phyloP scores from a whole-genome alignment of 805 yeast genomes.

The Barnettozyma populi region DNA sequence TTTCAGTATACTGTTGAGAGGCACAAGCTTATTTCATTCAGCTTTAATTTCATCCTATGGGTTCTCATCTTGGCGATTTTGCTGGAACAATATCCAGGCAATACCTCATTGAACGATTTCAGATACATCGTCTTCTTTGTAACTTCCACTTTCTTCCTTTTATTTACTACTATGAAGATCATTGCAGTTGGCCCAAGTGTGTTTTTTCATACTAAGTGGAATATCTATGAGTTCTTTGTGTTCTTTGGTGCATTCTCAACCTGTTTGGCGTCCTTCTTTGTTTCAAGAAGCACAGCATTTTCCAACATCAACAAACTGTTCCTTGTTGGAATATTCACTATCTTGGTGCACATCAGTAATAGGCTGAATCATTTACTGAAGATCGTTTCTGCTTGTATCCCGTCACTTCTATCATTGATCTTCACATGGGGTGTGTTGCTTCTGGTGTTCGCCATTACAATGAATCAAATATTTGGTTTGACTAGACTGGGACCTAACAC shows the following conservation, averaged over 20 bases:
- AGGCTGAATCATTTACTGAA: conserved; percentile 68
- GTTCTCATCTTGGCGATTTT: conserved; percentile 58
- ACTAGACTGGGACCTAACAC: conserved; percentile 78
- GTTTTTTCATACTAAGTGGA: conserved; percentile 60
- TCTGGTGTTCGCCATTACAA: conserved; percentile 83
- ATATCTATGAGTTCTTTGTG: conserved; percentile 46
- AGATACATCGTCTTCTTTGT: conserved; percentile 42
- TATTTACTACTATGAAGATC: conserved; percentile 39
- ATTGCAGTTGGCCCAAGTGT: conserved; percentile 44
- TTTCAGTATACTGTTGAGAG: conserved; percentile 49
- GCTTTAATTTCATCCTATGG: conserved; percentile 42
- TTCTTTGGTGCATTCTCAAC: conserved; percentile 48
- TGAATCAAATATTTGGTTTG: conserved; percentile 88
- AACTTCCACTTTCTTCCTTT: conserved; percentile 43
- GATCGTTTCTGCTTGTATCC: conserved; percentile 79
- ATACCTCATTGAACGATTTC: conserved; percentile 26
- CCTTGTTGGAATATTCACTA: conserved; percentile 52
- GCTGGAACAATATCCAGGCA: conserved; percentile 56
- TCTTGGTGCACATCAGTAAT: conserved; percentile 65
- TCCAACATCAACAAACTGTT: conserved; percentile 59
- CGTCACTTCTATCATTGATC: conserved; percentile 64
- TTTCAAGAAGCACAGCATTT: conserved; percentile 38
- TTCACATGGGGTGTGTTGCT: conserved; percentile 85
- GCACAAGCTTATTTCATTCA: conserved; percentile 35
- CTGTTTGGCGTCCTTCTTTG: conserved; percentile 39